Conservation (phyloP, 179 eudicot species). For the Beta corolliflora region DNA sequence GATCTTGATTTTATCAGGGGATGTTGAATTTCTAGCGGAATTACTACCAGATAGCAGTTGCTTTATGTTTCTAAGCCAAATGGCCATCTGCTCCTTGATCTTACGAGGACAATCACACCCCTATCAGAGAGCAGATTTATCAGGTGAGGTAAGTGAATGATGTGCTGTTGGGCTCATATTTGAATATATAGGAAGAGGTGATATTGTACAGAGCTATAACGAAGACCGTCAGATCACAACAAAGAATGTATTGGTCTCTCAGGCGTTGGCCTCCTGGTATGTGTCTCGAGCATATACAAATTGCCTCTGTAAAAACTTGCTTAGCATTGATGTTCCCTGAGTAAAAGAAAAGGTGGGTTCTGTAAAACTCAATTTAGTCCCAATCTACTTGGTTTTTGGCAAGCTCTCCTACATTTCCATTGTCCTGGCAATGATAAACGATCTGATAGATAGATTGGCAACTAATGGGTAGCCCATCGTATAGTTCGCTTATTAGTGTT, state of each 20-base stretch:
- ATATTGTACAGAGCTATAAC: conserved; percentile 36
- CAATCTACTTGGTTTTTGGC: conserved; percentile 15
- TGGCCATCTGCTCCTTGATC: conserved; percentile 10
- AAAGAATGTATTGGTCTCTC: conserved; percentile 17
- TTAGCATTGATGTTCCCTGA: conserved; percentile 28
- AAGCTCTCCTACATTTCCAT: neutral
- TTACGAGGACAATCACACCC: conserved; percentile 7
- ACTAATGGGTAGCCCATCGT: conserved; percentile 25
- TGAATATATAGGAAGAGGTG: conserved; percentile 15
- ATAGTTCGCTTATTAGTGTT: conserved; percentile 16
- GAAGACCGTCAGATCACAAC: conserved; percentile 11
- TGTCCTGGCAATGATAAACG: conserved; percentile 10
- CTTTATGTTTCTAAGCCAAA: conserved; percentile 1
- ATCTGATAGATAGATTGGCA: conserved; percentile 23
- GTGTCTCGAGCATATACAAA: conserved; percentile 13
- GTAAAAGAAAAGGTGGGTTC: conserved; percentile 14
- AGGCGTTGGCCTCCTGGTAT: conserved; percentile 1
- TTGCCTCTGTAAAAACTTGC: conserved; percentile 32
- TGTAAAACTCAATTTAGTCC: conserved; percentile 25
- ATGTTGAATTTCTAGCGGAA: neutral
- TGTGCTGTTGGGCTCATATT: conserved; percentile 19
- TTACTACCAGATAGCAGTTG: conserved; percentile 1
- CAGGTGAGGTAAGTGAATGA: conserved; percentile 2
- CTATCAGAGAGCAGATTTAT: conserved; percentile 11
- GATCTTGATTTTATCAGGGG: conserved; percentile 44